Base-by-base conservation (phyloP, 1,284 basidiomycete genomes). In the Athelia psychrophila region DNA sequence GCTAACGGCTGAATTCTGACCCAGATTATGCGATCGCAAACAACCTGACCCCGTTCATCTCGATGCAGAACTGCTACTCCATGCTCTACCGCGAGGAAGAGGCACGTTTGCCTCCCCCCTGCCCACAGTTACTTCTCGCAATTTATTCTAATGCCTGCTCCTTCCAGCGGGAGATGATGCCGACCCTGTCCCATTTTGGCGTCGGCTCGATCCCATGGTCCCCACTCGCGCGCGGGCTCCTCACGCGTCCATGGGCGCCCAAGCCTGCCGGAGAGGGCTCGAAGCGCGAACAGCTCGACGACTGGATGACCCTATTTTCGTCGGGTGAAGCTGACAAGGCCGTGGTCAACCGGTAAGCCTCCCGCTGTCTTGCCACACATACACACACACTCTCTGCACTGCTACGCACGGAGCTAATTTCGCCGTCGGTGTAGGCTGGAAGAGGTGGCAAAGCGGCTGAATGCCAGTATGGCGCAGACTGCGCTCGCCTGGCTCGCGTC, bases 41-140 rank as follows among this genome's bases (percentile, higher is more conserved):
- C 64, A 75, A 77, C 18, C 70, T 85, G 25, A 86, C 83, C 0
- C 81, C 79, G 0, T 86, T 86, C 68, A 80, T 85, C 60, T 81
- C 79, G 12, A 87, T 88, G 86, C 87, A 90, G 63, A 85, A 86
- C 62, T 81, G 80, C 50, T 76, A 83, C 60, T 77, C 63, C 38
- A 60, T 81, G 1, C 54, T 80, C 16, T 86, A 86, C 56, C 73
- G 84, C n/a, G 84, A 88, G 58, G 83, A 86, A 56, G 83, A 78
- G 57, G 60, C 73, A 10, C 74, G 77, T 63, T 77, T 78, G 74
- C 70, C 73, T 51, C 74, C 75, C 2, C 59, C 58, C 0, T 30
- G 27, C 50, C 62, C 10, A 60, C 61, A 53, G 60, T 60, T 20
- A 19, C 19, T 38, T 55, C 20, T 54, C 54, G n/a, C 62, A 62